phyloP scores from a whole-genome alignment of 2,329 filamentous ascomycete species.

The Colletotrichum shisoi region DNA sequence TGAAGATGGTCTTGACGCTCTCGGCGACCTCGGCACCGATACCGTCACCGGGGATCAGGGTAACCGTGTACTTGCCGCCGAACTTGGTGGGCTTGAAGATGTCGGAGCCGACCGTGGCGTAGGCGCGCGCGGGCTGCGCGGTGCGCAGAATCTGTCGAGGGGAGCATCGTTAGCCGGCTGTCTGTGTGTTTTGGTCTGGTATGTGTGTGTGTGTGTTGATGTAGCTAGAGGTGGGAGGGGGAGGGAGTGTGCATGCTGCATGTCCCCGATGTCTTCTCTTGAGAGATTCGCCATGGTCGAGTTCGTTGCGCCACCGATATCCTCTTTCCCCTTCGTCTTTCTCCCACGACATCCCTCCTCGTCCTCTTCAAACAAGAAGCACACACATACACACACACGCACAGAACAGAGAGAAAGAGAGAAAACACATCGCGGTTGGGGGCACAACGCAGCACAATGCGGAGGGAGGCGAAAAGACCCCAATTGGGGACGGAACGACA shows the following conservation, averaged over 20 bases:
- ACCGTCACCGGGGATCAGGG: constrained; percentile 97
- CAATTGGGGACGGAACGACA: constrained; percentile 31
- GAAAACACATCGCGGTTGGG: neutral
- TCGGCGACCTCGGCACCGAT: constrained; percentile 98
- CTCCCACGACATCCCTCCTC: neutral
- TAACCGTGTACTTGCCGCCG: constrained; percentile 99
- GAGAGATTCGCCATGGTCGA: neutral
- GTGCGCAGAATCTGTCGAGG: constrained; percentile 58
- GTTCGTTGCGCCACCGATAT: neutral
- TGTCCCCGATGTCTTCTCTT: neutral
- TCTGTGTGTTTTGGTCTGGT: constrained; percentile 42
- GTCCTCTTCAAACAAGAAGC: constrained; percentile 10
- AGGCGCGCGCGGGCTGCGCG: constrained; percentile 61
- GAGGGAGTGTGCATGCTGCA: constrained; percentile 25
- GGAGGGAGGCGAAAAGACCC: neutral
- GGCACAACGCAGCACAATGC: neutral
- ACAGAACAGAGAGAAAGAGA: too few relatives aligned
- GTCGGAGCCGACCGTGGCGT: constrained; percentile 88
- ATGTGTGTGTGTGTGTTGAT: constrained; percentile 51
- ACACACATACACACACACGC: neutral
- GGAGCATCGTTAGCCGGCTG: constrained; percentile 22
- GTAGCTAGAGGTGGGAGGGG: constrained; percentile 63
- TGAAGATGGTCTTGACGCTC: constrained; percentile 99
- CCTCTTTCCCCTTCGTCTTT: constrained; percentile 11
- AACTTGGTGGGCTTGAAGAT: constrained; percentile 99